Evolutionary conservation across 805 yeast genomes (phyloP), one percentile per base, ranked within the genome.

Genomic region (Saturnispora gosingensis): DNA sequence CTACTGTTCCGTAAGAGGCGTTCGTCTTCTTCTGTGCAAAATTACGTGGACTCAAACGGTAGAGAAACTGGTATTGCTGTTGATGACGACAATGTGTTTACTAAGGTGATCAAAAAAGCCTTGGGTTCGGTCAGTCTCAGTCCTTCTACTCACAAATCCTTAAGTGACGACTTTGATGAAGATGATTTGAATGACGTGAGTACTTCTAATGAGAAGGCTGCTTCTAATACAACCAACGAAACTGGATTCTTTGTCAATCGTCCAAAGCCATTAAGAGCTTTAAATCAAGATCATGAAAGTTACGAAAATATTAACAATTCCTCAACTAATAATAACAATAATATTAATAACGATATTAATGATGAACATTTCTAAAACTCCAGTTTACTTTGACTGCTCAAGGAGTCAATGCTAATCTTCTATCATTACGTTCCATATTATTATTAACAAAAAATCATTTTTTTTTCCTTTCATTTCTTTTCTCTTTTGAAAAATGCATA

Each of bases 31-130:
- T 49, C 54, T 11, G 53, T 55, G 32, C 53, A 58, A n/a, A 63
- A 63, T 51, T 66, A 66, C 52, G 68, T 66, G 27, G 70, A 66
- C 51, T 64, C 70, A 11, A 66, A 65, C 53, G 70, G 70, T 30
- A 55, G 60, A 13, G 67, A 62, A 51, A 62, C 60, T 5, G 70
- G 68, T 13, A 56, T 60, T 45, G 56, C 62, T 28, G 58, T 58
- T 25, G 64, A 61, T n/a, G 59, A 58, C 38, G 63, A 63, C 18
- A 54, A 52, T 48, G 45, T 59, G 49, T 48, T 60, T 4, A 59
- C 61, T 3, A 57, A 56, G 38, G 43, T 54, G 0, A 43, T 56
- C 11, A 49, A 52, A 28, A 43, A 40, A 24, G 53, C 53, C 9
- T 48, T 56, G 18, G 54, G 56, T 5, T 51, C 64, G 13, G 61